These are phyloP conservation scores for Seiridium cupressi DNA, from an alignment of 2,329 filamentous ascomycete species.

Conservation along the genomic window DNA sequence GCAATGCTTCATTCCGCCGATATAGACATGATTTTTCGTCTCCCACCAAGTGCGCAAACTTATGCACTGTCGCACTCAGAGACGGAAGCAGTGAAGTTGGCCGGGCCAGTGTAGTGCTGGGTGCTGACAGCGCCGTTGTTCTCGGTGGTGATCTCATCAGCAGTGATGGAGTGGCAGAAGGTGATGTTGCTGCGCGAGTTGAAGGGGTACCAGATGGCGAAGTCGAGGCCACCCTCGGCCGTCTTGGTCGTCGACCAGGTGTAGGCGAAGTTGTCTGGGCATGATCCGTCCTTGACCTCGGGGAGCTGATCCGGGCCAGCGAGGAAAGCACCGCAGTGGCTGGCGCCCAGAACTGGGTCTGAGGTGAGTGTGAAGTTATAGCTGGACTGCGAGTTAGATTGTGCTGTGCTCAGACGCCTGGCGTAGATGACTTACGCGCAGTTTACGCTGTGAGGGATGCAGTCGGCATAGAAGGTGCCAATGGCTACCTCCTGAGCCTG, in stretches of 20 bases:
- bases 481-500: conserved; percentile 1
- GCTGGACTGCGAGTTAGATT: background rate
- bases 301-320: conserved; percentile 7
- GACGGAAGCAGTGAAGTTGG: conserved; percentile 11
- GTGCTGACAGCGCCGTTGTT: conserved; percentile 9
- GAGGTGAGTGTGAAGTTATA: conserved; percentile 10
- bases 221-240: conserved; percentile 8
- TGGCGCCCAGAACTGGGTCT: conserved; percentile 1
- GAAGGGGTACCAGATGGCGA: conserved; percentile 13
- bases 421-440: conserved; percentile 6
- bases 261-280: conserved; percentile 11
- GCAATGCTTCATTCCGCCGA: too few relatives aligned
- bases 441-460: conserved; percentile 9
- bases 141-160: conserved; percentile 9
- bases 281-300: conserved; percentile 3
- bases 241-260: conserved; percentile 12
- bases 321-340: conserved; percentile 9
- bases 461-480: conserved; percentile 8
- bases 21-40: too few relatives aligned
- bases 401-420: too few relatives aligned
- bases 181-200: conserved; percentile 15
- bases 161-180: conserved; percentile 13
- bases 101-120: conserved; percentile 11
- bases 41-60: background rate
- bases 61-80: conserved; percentile 5